Evolutionary conservation across 2,329 filamentous ascomycete species (phyloP).

Genomic region (Erysiphe pulchra): DNA sequence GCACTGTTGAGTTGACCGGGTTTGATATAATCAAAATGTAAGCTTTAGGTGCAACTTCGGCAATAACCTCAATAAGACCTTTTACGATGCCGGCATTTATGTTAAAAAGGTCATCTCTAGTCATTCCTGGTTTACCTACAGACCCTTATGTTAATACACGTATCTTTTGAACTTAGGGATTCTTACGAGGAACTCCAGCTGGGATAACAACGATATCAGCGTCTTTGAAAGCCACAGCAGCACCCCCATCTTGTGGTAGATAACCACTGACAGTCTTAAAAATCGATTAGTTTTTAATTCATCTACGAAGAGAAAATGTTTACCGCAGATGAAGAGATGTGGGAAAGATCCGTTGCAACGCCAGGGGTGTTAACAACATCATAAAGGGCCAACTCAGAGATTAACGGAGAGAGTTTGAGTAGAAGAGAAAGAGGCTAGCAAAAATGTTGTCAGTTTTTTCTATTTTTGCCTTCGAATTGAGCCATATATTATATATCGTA

Average conservation of each 20-base stretch:
- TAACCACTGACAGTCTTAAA: conserved; percentile 61
- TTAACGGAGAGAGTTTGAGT: conserved; percentile 66
- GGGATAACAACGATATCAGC: conserved; percentile 94
- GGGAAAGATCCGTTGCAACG: conserved; percentile 84
- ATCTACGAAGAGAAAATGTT: conserved; percentile 15
- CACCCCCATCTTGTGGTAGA: conserved; percentile 63
- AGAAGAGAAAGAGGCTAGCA: conserved; percentile 78
- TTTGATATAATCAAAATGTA: conserved; percentile 96
- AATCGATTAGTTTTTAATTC: conserved; percentile 8
- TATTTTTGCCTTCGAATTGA: conserved; percentile 1
- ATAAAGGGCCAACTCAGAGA: conserved; percentile 87
- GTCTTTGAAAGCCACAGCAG: conserved; percentile 71
- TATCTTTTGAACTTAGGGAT: background rate
- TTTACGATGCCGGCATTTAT: conserved; percentile 98
- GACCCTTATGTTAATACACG: background rate
- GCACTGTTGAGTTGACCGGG: conserved; percentile 97
- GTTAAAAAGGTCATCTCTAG: conserved; percentile 97
- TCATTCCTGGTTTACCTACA: conserved; percentile 95
- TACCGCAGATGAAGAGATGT: conserved; percentile 79
- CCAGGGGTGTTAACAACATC: conserved; percentile 98
- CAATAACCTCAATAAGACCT: conserved; percentile 68
- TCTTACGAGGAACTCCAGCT: conserved; percentile 83
- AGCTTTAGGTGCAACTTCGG: conserved; percentile 74
- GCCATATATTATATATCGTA: conserved; percentile 17
- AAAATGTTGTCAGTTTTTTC: conserved; percentile 3